A percentile compares a stretch with the other conserved stretches of the same genome.
Conservation (phyloP, 1,284 basidiomycete genomes). For the Apiotrichum veenhuisii region DNA sequence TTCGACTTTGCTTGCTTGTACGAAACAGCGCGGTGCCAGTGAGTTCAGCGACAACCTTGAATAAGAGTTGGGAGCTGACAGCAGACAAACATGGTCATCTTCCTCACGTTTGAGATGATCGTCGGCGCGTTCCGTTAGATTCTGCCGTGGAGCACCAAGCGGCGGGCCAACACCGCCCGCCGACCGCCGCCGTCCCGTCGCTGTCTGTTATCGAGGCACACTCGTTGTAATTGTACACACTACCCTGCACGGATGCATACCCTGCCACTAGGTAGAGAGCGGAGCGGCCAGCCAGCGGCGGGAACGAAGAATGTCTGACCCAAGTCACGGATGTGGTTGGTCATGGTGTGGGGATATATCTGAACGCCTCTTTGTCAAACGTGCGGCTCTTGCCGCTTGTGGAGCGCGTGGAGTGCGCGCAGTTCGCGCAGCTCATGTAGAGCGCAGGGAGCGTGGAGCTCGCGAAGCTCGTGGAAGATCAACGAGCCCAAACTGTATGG, state of each 20-base stretch:
- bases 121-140: slow-evolving; percentile 32
- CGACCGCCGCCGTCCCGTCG: not conserved
- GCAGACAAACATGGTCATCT: slow-evolving; percentile 50
- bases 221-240: not conserved
- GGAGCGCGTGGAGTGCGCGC: no score
- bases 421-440: no score
- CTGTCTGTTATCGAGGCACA: not conserved
- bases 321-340: no score
- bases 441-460: no score
- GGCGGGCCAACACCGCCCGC: not conserved
- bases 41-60: slow-evolving; percentile 3
- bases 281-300: no score
- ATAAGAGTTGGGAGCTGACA: not conserved
- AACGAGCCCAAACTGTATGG: no score
- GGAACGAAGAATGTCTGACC: no score
- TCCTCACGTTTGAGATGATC: slow-evolving; percentile 48
- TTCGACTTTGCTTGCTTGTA: not conserved
- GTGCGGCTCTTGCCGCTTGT: no score
- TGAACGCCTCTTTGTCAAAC: no score
- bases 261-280: not conserved
- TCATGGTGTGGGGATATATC: no score
- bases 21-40: slow-evolving; percentile 32
- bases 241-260: slow-evolving; percentile 6
- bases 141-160: not conserved
- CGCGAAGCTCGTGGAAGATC: no score